A percentile compares a stretch with the other conserved stretches of the same genome.
Conservation (phyloP, 2,329 filamentous ascomycete genomes). For the Cordyceps cicadae region DNA sequence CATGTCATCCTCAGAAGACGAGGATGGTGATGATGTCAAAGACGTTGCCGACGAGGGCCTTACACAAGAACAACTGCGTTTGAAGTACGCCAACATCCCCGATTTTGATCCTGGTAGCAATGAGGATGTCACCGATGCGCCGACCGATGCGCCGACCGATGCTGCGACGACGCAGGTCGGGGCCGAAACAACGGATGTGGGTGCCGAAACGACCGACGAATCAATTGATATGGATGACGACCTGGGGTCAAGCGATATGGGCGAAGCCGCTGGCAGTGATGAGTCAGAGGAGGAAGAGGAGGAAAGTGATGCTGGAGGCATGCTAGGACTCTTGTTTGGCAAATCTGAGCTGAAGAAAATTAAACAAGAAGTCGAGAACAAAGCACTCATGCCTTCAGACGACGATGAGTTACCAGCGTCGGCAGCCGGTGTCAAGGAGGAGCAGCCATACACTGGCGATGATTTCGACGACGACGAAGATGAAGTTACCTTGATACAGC, state of each 20-base stretch:
- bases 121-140: conserved; percentile 21
- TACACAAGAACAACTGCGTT: conserved; percentile 59
- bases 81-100: conserved; percentile 61
- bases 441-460: conserved; percentile 7
- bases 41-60: conserved; percentile 53
- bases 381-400: neutral
- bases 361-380: conserved; percentile 30
- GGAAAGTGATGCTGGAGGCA: conserved; percentile 37
- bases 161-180: conserved; percentile 19
- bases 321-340: conserved; percentile 51
- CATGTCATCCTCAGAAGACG: conserved; percentile 53
- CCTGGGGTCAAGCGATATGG: conserved; percentile 49
- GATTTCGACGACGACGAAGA: conserved; percentile 25
- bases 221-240: conserved; percentile 63
- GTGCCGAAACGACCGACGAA: conserved; percentile 52
- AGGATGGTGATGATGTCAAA: conserved; percentile 35
- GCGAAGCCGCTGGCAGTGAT: conserved; percentile 33
- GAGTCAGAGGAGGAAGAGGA: conserved; percentile 34
- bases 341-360: conserved; percentile 50
- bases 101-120: conserved; percentile 23
- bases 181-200: conserved; percentile 21
- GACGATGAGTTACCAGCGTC: conserved; percentile 3
- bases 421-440: conserved; percentile 24
- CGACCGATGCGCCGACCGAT: conserved; percentile 16
- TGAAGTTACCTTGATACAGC: conserved; percentile 26